phyloP scores from a whole-genome alignment of 1,284 basidiomycete species.

The Hypsizygus ulmarius region DNA sequence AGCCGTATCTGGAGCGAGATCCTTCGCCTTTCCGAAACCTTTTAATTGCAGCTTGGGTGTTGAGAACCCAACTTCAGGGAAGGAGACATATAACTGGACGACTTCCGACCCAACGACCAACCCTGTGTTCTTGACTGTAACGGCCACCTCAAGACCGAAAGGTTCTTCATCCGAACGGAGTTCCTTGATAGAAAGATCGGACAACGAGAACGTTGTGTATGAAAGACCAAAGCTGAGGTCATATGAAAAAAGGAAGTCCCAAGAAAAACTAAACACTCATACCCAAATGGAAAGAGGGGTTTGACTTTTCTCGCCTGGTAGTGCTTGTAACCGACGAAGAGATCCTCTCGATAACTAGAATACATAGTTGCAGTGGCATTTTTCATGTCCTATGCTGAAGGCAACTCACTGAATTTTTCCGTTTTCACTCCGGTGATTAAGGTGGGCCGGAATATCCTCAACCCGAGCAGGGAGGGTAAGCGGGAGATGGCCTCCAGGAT shows the following conservation, averaged over 20 bases:
- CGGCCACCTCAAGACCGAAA: conserved; percentile 38
- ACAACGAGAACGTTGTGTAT: conserved; percentile 67
- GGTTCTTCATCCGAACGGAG: conserved; percentile 26
- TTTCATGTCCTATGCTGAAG: neutral
- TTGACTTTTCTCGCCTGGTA: conserved; percentile 56
- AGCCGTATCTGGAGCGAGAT: conserved; percentile 15
- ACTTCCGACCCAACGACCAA: conserved; percentile 57
- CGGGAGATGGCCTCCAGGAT: conserved; percentile 70
- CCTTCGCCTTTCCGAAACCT: conserved; percentile 19
- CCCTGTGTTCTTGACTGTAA: conserved; percentile 60
- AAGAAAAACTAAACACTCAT: conserved; percentile 14
- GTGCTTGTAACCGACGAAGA: conserved; percentile 74
- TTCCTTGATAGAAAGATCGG: conserved; percentile 39
- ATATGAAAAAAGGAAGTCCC: neutral
- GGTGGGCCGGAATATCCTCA: conserved; percentile 65
- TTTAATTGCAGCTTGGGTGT: conserved; percentile 58
- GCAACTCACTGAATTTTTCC: conserved; percentile 51
- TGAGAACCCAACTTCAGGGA: conserved; percentile 50
- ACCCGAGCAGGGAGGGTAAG: conserved; percentile 62
- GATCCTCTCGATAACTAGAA: conserved; percentile 54
- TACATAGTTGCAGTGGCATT: neutral
- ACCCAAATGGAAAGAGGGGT: conserved; percentile 73
- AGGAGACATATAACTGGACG: conserved; percentile 65
- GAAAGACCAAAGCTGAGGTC: conserved; percentile 57
- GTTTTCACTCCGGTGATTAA: conserved; percentile 59